These are phyloP conservation scores for Penicillium paneum DNA, from an alignment of 2,329 filamentous ascomycete species.

Conservation along the genomic window DNA sequence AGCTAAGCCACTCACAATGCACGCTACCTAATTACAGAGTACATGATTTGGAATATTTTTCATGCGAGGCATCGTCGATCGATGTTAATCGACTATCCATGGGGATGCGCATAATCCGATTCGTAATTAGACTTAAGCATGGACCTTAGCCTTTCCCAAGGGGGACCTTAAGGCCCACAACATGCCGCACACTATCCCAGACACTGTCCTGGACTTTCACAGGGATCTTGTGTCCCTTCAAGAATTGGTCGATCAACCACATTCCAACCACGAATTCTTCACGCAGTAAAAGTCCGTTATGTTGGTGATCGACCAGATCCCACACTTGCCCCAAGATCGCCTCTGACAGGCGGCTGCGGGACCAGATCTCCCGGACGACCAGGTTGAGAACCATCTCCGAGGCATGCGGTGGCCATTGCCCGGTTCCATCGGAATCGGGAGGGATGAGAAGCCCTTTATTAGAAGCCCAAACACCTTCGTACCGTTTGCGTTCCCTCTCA, in stretches of 20 bases:
- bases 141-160: neutral
- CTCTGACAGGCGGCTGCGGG: slow-evolving; percentile 43
- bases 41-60: neutral
- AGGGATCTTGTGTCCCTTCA: slow-evolving; percentile 49
- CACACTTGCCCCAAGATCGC: slow-evolving; percentile 45
- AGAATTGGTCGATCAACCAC: slow-evolving; percentile 50
- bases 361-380: slow-evolving; percentile 50
- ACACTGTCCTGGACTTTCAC: slow-evolving; percentile 46
- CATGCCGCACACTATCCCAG: slow-evolving; percentile 46
- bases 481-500: slow-evolving; percentile 47
- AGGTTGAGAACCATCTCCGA: slow-evolving; percentile 45
- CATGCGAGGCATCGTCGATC: neutral
- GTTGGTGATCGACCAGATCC: slow-evolving; percentile 44
- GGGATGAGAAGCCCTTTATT: slow-evolving; percentile 45
- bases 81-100: neutral
- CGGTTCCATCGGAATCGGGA: slow-evolving; percentile 8
- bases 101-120: neutral
- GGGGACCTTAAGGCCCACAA: slow-evolving; percentile 38
- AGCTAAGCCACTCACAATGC: neutral
- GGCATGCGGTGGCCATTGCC: slow-evolving; percentile 23
- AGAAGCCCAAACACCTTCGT: slow-evolving; percentile 52
- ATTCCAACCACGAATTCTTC: slow-evolving; percentile 52
- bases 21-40: neutral
- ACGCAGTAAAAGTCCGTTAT: slow-evolving; percentile 37
- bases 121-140: neutral